Base-by-base conservation (phyloP, 108 stramenopile species). In the Cyclotella kingstonii region DNA sequence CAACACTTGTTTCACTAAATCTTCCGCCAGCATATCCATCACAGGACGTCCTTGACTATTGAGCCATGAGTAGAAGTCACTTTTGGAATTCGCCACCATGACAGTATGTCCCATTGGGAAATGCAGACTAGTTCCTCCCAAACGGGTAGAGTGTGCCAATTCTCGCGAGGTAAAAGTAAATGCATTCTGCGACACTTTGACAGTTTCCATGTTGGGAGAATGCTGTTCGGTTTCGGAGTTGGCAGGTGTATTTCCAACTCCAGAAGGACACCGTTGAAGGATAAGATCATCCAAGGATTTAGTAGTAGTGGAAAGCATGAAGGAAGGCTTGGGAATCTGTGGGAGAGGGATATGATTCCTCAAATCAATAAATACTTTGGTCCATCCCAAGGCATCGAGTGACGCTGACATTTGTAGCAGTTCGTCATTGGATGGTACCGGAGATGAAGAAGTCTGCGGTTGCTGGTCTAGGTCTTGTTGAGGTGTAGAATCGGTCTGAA, bases 331-430 rank as follows among this genome's bases (percentile, higher is more conserved):
- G 10, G 74, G 34, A 35, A 83, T 34, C 34, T 62, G 68, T 14
- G 79, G 73, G 9, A 80, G 47, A 31, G 82, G 87, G 36, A 90
- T 79, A 30, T 73, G 59, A 23, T 78, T 73, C 33, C 89, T 69
- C 23, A 87, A 70, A 54, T 93, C 92, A n/a, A 93, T 71, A 56
- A 93, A 90, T 2, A 93, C 85, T 48, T 93, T 93, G 40, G 85
- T 84, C 92, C 92, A 93, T 25, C 92, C 92, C 23, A 93, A 66
- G 7, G 80, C 55, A 76, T 93, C 89, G 30, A 93, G 64, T 21
- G 73, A 75, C 23, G 54, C 50, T 6, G 84, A 86, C 92, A 93
- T 93, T 55, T 39, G n/a, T 4, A 78, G 61, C 25, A 78, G 30
- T 19, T 78, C 77, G 25, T 74, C 51, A 27, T 28, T 29, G 8